Conservation (phyloP, 805 yeast species). For the Ogataea chonburiensis region DNA sequence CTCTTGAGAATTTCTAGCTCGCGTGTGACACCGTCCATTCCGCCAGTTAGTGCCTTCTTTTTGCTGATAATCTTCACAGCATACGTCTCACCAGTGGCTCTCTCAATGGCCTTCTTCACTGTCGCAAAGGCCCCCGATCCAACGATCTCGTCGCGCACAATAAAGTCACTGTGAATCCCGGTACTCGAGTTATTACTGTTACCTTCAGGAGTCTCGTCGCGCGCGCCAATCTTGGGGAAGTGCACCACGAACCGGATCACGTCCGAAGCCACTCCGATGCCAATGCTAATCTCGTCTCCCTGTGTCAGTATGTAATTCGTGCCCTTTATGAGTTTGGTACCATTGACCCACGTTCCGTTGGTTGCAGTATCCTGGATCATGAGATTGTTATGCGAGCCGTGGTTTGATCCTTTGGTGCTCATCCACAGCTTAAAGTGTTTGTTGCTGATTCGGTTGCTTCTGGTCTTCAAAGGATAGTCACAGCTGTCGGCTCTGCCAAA, state of each 20-base stretch:
- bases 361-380: conserved; percentile 80
- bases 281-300: conserved; percentile 92
- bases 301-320: conserved; percentile 79
- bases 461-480: conserved; percentile 59
- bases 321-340: conserved; percentile 66
- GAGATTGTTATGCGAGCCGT: conserved; percentile 28
- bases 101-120: conserved; percentile 85
- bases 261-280: conserved; percentile 79
- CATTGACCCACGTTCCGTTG: conserved; percentile 89
- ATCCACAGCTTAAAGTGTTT: conserved; percentile 70
- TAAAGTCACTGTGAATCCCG: conserved; percentile 49
- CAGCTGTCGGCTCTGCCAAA: conserved; percentile 64
- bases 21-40: conserved; percentile 77
- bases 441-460: conserved; percentile 68
- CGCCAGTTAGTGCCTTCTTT: conserved; percentile 72
- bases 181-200: conserved; percentile 20
- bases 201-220: conserved; percentile 18
- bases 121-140: conserved; percentile 99
- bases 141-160: conserved; percentile 77
- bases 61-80: conserved; percentile 91
- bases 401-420: conserved; percentile 44
- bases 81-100: conserved; percentile 78
- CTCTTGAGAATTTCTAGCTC: conserved; percentile 79
- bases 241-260: conserved; percentile 52
- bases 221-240: conserved; percentile 36